phyloP scores from a whole-genome alignment of 768 basidiomycete species.

The Naematelia aurantialba region DNA sequence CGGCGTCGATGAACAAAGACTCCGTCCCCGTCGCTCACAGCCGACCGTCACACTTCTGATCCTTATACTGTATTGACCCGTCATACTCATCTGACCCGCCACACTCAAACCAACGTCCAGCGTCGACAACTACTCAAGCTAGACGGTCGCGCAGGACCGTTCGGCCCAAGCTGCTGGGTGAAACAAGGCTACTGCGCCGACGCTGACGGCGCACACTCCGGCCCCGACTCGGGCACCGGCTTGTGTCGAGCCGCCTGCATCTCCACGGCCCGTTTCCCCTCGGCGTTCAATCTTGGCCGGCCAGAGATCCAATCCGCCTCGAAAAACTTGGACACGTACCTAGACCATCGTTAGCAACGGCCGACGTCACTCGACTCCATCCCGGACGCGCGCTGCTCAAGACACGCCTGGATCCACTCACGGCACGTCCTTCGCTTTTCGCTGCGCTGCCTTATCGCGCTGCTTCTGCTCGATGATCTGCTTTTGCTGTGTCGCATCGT shows the following conservation, averaged over 20 bases:
- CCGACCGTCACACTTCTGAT: too few relatives aligned
- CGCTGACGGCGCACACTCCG: too few relatives aligned
- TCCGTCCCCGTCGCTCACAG: too few relatives aligned
- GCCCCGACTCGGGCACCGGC: neutral
- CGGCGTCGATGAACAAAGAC: too few relatives aligned
- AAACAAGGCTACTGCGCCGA: too few relatives aligned
- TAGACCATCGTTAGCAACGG: slow-evolving; percentile 10
- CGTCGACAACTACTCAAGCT: too few relatives aligned
- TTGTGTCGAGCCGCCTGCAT: slow-evolving; percentile 56
- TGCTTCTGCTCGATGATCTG: slow-evolving; percentile 85
- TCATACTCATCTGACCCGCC: too few relatives aligned
- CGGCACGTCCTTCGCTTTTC: slow-evolving; percentile 74
- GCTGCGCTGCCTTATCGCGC: slow-evolving; percentile 78
- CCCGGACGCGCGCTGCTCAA: neutral
- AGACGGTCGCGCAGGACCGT: too few relatives aligned
- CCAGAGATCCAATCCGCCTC: slow-evolving; percentile 66
- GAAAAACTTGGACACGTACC: slow-evolving; percentile 74
- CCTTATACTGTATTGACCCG: too few relatives aligned
- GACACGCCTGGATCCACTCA: slow-evolving; percentile 57
- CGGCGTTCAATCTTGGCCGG: slow-evolving; percentile 63
- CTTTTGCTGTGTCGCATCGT: slow-evolving; percentile 88
- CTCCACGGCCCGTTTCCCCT: slow-evolving; percentile 67
- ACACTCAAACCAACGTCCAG: too few relatives aligned
- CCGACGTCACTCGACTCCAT: neutral
- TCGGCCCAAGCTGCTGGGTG: too few relatives aligned